Evolutionary conservation across 108 stramenopile species (phyloP), one percentile per base, ranked within the genome.

Genomic region (Fistulifera solaris): DNA sequence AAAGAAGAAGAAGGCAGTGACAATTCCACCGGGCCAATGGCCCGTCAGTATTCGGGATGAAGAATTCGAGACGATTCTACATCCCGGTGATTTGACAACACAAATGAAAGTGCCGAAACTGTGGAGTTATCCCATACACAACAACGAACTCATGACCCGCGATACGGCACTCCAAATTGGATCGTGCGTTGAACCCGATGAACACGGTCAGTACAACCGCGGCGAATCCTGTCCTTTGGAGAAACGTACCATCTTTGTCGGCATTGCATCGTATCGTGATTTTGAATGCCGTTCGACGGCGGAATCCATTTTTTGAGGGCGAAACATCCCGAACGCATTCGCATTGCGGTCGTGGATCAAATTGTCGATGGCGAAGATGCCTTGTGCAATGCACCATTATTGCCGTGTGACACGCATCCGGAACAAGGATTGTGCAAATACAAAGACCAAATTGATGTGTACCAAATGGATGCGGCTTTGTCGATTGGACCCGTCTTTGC

Each of bases 401-500:
- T 72, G 59, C 77, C 82, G 0, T 90, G 89, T 54, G 63, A 69
- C n/a, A 40, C 55, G 3, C 67, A 83, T 48, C 89, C 89, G 17
- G 47, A 71, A 7, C 77, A 82, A 48, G 75, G 73, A 24, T 42
- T 93, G n/a, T 93, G 92, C 69, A 73, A 70, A 38, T 83, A 79
- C 62, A 62, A 66, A 38, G 50, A 62, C 52, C 83, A 81, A 27
- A 58, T 93, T 35, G 85, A 93, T 66, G 83, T 93, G 2, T 93
- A 83, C 58, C 58, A 68, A 42, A 76, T 93, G 65, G 79, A 81
- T 19, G 90, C 94, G 7, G 60, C 65, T n/a, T 40, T 86, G 28
- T 76, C 87, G 0, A 77, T 91, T 38, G 94, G 94, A 13, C 94
- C 94, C 2, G 88, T 93, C 8, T 87, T 92, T 60, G 94, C 94